Evolutionary conservation across 805 yeast genomes (phyloP).

Genomic region (Lipomyces starkeyi): DNA sequence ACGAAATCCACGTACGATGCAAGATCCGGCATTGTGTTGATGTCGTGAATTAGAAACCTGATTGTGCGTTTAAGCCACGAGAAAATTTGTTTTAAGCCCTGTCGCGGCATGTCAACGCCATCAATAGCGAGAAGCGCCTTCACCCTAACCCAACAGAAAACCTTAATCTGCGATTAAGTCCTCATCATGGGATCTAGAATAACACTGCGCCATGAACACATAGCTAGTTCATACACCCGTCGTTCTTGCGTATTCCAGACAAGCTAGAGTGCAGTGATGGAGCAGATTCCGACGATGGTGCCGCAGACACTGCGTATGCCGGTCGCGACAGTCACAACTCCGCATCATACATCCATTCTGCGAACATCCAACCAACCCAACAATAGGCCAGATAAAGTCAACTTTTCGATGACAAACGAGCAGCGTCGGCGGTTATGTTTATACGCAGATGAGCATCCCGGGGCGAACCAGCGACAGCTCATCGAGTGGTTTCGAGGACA

Average conservation of each 20-base stretch:
- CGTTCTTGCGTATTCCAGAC: not conserved
- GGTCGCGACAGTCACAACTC: not conserved
- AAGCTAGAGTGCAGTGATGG: not conserved
- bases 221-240: not conserved
- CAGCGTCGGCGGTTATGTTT: constrained; percentile 35
- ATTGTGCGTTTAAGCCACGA: not conserved
- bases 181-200: no score
- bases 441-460: constrained; percentile 33
- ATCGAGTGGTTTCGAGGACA: constrained; percentile 29
- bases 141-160: not conserved
- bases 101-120: no score
- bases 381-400: constrained; percentile 12
- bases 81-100: not conserved
- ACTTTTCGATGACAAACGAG: constrained; percentile 36
- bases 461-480: constrained; percentile 30
- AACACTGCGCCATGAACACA: no score
- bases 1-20: constrained; percentile 25
- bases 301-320: not conserved
- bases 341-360: not conserved
- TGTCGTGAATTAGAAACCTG: not conserved
- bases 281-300: not conserved
- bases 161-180: no score
- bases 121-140: not conserved
- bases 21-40: constrained; percentile 32
- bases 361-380: not conserved